Conservation (phyloP, 176 grass and related monocot species). For the Coix lacrymajobi region DNA sequence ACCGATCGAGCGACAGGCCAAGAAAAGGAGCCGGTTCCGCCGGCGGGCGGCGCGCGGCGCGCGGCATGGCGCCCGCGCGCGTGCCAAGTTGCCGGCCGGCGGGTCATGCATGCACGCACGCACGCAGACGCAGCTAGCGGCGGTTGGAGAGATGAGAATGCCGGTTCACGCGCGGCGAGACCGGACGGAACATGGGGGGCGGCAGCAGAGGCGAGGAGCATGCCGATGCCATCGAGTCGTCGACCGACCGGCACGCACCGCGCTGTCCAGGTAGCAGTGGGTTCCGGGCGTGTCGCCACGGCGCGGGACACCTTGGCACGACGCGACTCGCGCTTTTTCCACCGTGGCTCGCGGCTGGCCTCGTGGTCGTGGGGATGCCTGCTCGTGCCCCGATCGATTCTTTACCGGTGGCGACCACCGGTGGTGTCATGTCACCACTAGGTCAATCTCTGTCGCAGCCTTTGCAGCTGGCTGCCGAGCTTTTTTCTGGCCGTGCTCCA, state of each 20-base stretch:
- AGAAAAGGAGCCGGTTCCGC: neutral
- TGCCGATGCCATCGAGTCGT: neutral
- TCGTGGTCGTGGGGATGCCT: neutral
- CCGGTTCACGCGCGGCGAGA: neutral
- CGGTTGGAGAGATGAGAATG: neutral
- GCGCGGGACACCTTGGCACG: slow-evolving; percentile 4
- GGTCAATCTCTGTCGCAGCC: slow-evolving; percentile 11
- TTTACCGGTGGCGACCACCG: neutral
- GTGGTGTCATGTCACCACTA: neutral
- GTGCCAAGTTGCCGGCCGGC: slow-evolving; percentile 7
- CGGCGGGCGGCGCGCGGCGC: neutral
- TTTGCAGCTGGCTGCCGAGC: slow-evolving; percentile 13
- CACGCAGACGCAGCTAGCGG: too few species aligned
- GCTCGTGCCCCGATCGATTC: neutral
- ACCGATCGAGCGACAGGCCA: neutral
- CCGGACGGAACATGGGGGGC: neutral
- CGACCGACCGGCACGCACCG: neutral
- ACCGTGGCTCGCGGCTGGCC: neutral
- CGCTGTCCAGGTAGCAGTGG: slow-evolving; percentile 20
- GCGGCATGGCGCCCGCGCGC: neutral
- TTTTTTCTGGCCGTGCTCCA: slow-evolving; percentile 27
- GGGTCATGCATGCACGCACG: neutral
- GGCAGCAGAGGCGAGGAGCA: neutral
- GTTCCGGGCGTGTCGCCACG: slow-evolving; percentile 20
- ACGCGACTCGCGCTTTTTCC: slow-evolving; percentile 3